Base-by-base conservation (phyloP, 805 yeast genomes). In the Groenewaldozyma tartarivorans region DNA sequence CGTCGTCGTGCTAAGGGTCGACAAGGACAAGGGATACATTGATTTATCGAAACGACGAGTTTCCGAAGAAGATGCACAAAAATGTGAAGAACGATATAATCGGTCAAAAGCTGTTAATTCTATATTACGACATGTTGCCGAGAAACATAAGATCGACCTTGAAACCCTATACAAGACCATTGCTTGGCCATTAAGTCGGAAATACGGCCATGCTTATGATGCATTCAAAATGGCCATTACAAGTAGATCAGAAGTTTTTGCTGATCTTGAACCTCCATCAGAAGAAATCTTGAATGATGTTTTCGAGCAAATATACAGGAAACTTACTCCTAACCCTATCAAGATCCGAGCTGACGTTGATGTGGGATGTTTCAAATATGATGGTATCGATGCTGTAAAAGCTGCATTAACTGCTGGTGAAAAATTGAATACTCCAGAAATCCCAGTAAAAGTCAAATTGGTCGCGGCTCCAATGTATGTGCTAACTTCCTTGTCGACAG, bases 291-390 rank as follows among this genome's bases (percentile, higher is more conserved):
- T 85, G 63, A 83, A 77, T 38, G 97, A 92, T 64, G 74, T 92
- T 54, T 79, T 84, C 62, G 69, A 75, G 40, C 92, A 92, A 67
- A 90, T 92, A 55, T 73, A 90, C 41, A 79, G 94, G 63, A 81
- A 97, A 64, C 75, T 92, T 63, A 92, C 98, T 27, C 98, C 98
- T 47, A 96, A 88, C 68, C 95, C 97, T 31, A 87, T 87, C 54
- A 92, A 90, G 69, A 82, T 94, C 58, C 82, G 98, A 66, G 95
- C 98, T n/a, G 97, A 92, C 62, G 82, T 92, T 37, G 97, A 90
- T 65, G 96, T 92, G 34, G 86, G 96, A 11, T 92, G 98, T 63
- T 92, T 90, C 68, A 74, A 88, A 46, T 92, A 92, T 64, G 97
- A 92, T 64, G 98, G 98, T 62, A 86, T 92, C 52, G 95, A 88